phyloP scores from a whole-genome alignment of 345 rosid genomes.

The Citrus maxima region DNA sequence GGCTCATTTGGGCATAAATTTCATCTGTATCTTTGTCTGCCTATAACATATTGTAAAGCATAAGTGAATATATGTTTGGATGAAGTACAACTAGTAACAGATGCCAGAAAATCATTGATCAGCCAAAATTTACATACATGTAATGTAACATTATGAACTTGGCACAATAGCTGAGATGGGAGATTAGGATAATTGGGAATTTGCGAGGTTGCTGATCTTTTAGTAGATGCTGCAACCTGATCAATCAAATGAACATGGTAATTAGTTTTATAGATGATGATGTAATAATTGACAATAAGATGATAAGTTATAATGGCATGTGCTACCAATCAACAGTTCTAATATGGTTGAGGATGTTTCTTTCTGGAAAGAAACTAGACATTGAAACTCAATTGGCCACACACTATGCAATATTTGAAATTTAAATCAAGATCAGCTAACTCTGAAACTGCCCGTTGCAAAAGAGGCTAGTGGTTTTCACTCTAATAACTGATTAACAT shows the following conservation, averaged over 20 bases:
- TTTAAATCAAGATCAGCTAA: background rate
- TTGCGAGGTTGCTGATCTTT: slow-evolving; percentile 81
- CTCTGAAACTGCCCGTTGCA: background rate
- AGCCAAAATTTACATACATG: slow-evolving; percentile 50
- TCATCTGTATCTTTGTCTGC: slow-evolving; percentile 96
- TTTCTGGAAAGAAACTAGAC: background rate
- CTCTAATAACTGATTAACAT: background rate
- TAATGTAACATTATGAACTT: slow-evolving; percentile 86
- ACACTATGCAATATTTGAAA: background rate
- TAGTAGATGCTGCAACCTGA: slow-evolving; percentile 92
- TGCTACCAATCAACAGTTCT: background rate
- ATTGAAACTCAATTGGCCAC: background rate
- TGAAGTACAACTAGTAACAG: background rate
- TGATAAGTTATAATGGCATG: background rate
- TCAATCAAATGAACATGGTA: background rate
- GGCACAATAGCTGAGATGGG: slow-evolving; percentile 92
- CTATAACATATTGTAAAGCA: slow-evolving; percentile 32
- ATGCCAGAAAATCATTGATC: background rate
- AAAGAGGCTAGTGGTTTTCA: background rate
- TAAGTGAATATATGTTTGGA: background rate
- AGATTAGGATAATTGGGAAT: slow-evolving; percentile 96
- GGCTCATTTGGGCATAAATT: slow-evolving; percentile 95
- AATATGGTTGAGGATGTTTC: background rate
- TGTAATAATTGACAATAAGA: background rate
- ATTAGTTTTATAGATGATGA: background rate